These are phyloP conservation scores for Phytophthora cactorum DNA, from an alignment of 352 stramenopile species.

Conservation along the genomic window DNA sequence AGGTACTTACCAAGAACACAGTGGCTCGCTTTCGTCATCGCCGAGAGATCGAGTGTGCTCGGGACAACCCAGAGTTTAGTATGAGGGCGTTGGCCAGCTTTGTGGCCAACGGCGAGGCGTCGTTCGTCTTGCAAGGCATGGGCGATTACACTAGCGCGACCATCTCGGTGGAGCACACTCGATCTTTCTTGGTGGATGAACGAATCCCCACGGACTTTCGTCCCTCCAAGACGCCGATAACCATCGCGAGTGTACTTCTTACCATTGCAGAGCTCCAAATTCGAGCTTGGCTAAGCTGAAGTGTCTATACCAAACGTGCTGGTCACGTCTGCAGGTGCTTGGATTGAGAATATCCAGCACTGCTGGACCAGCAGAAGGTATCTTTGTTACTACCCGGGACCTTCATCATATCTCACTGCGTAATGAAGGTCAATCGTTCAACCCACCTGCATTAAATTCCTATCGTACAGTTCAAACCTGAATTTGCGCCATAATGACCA, in stretches of 20 bases:
- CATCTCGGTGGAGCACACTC: slow-evolving; percentile 54
- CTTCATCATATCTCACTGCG: not conserved
- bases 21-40: slow-evolving; percentile 49
- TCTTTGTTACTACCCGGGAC: not conserved
- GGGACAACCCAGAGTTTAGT: slow-evolving; percentile 45
- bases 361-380: not conserved
- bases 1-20: slow-evolving; percentile 44
- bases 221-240: slow-evolving; percentile 45
- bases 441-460: slow-evolving; percentile 7
- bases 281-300: slow-evolving; percentile 22
- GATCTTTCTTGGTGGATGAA: slow-evolving; percentile 58
- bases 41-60: slow-evolving; percentile 48
- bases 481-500: slow-evolving; percentile 23
- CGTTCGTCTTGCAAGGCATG: slow-evolving; percentile 53
- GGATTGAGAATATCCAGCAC: slow-evolving; percentile 5
- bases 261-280: slow-evolving; percentile 54
- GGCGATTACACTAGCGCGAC: slow-evolving; percentile 43
- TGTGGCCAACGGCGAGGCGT: slow-evolving; percentile 54
- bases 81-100: slow-evolving; percentile 53
- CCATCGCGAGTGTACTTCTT: slow-evolving; percentile 40
- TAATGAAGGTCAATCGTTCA: slow-evolving; percentile 3
- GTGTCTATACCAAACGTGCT: not conserved
- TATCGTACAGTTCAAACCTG: slow-evolving; percentile 1
- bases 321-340: not conserved
- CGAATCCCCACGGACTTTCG: slow-evolving; percentile 50